Conservation (phyloP, 129 eudicot genomes). For the Erigeron canadensis region DNA sequence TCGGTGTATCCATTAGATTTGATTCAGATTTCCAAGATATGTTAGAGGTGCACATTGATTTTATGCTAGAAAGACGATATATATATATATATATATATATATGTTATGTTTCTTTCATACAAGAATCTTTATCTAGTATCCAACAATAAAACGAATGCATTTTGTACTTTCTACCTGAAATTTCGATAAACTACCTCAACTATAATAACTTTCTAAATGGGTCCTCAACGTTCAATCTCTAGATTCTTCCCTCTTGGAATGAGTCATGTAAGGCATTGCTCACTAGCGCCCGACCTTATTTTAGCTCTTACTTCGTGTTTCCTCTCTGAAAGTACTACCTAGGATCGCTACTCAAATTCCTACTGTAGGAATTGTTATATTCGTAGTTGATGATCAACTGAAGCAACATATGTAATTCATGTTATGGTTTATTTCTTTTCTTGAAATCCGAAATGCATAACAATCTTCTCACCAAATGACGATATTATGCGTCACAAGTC, state of each 20-base stretch:
- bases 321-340: no score
- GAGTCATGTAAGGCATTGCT: not conserved
- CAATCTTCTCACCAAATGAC: not conserved
- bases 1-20: not conserved
- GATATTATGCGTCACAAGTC: conserved; percentile 5
- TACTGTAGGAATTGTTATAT: not conserved
- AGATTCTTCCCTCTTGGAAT: not conserved
- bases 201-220: conserved; percentile 6
- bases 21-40: not conserved
- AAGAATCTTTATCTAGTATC: conserved; percentile 12
- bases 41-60: conserved; percentile 17
- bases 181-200: not conserved
- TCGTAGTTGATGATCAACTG: not conserved
- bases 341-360: no score
- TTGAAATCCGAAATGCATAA: not conserved
- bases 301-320: no score
- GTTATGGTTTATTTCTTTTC: not conserved
- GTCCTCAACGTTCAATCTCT: conserved; percentile 19
- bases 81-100: not conserved
- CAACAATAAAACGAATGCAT: no score
- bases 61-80: conserved; percentile 2
- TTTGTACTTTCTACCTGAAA: not conserved
- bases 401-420: not conserved
- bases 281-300: no score
- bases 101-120: conserved; percentile 2